Percentiles rank a stretch among this genome's conserved stretches.
These are phyloP conservation scores for Tardiomyces depauwii DNA, from an alignment of 1,139 yeast genomes.

Conservation along the genomic window DNA sequence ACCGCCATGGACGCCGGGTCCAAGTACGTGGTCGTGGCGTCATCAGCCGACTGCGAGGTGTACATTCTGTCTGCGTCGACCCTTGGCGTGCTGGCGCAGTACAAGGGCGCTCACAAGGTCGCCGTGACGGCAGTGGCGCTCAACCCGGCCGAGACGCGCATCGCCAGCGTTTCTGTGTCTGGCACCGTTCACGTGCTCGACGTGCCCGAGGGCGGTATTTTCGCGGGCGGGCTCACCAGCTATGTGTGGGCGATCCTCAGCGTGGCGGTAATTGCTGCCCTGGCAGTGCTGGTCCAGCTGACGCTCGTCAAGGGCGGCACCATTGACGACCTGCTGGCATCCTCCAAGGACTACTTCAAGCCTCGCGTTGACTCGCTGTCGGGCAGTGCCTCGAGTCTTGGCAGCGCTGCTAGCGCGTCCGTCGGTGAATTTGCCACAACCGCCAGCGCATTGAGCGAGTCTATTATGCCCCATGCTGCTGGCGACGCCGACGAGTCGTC, in stretches of 20 bases:
- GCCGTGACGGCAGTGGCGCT: conserved; percentile 70
- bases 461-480: neutral
- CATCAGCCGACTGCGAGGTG: conserved; percentile 61
- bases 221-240: conserved; percentile 32
- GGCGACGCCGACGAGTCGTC: neutral
- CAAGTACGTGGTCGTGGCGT: conserved; percentile 57
- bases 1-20: conserved; percentile 55
- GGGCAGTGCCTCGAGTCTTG: neutral
- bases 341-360: neutral
- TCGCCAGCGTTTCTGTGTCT: conserved; percentile 77
- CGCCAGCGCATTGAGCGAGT: neutral
- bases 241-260: conserved; percentile 38
- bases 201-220: conserved; percentile 41
- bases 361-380: neutral
- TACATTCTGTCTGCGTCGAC: conserved; percentile 38
- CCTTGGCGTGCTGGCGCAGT: conserved; percentile 38
- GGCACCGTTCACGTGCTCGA: conserved; percentile 55
- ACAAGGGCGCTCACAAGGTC: conserved; percentile 59
- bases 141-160: conserved; percentile 53
- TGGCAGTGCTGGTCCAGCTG: conserved; percentile 30
- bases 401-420: neutral
- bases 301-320: conserved; percentile 29
- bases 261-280: conserved; percentile 32
- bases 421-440: neutral
- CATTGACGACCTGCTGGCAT: conserved; percentile 28